phyloP scores from a whole-genome alignment of 2,329 filamentous ascomycete species.

The Aspergillus udagawae region DNA sequence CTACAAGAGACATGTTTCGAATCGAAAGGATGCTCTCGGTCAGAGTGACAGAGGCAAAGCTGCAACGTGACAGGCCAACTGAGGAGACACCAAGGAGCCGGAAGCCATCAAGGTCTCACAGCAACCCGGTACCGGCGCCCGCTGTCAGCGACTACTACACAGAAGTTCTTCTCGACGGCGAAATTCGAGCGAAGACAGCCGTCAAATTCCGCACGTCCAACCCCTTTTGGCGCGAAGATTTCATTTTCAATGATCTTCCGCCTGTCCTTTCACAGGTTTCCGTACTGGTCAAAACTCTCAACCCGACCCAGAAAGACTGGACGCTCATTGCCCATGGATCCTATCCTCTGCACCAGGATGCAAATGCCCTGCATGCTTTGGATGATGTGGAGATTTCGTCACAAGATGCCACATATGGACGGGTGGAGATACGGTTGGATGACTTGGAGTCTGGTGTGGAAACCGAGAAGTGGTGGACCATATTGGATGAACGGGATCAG shows the following conservation, averaged over 20 bases:
- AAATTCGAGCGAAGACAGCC: conserved; percentile 47
- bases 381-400: conserved; percentile 47
- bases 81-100: conserved; percentile 30
- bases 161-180: conserved; percentile 47
- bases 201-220: conserved; percentile 43
- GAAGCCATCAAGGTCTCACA: conserved; percentile 30
- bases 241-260: conserved; percentile 45
- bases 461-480: conserved; percentile 82
- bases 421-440: conserved; percentile 76
- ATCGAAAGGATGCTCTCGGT: conserved; percentile 60
- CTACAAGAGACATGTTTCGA: conserved; percentile 59
- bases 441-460: conserved; percentile 74
- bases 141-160: conserved; percentile 44
- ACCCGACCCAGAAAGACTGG: conserved; percentile 48
- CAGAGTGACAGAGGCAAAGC: conserved; percentile 59
- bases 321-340: conserved; percentile 44
- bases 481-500: conserved; percentile 72
- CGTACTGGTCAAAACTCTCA: conserved; percentile 44
- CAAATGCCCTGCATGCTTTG: conserved; percentile 37
- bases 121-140: conserved; percentile 22
- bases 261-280: conserved; percentile 45
- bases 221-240: conserved; percentile 50
- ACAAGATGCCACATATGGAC: conserved; percentile 46
- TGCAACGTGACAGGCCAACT: conserved; percentile 38
- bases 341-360: conserved; percentile 40